Base-by-base conservation (phyloP, 2,329 filamentous ascomycete species). In the Colletotrichum eremochloae region DNA sequence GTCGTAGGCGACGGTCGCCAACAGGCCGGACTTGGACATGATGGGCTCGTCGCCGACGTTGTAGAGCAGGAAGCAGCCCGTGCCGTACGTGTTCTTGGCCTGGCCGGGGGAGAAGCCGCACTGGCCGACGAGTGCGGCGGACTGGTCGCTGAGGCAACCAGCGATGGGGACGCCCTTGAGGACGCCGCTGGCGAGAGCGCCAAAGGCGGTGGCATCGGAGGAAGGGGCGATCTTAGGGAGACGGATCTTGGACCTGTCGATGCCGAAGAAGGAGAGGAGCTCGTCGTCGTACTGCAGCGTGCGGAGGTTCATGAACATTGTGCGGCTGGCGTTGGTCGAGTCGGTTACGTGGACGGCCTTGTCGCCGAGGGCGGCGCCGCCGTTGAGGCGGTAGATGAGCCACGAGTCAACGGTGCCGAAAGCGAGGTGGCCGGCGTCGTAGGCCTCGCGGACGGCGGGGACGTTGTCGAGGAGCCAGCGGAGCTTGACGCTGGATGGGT, bases 31-130 rank as follows among this genome's bases (percentile, higher is more conserved):
- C 72, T 89, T 92, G 14, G 95, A 97, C 71, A 97, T 92, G 66
- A 97, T 94, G 8, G 95, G 95, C 81, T 94, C 91, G 52, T 91
- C 88, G 64, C 95, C 95, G 44, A 97, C 93, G 78, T 97, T 97
- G 84, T 96, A 97, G 5, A 97, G 88, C 75, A 97, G 84, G 85
- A 97, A 97, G 80, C 94, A 96, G 53, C 94, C 94, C 0, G 94
- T 97, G 50, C 94, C 94, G 80, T 97, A 97, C 0, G 94, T 97
- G 82, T 96, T 97, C 86, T 97, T 97, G 56, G 94, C 95, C 76
- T 91, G 89, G 63, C 95, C 95, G 0, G 94, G 91, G 4, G 86
- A 88, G 83, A 97, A 97, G 18, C 93, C 94, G 79, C 93, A 93
- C 81, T 97, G 94, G 58, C 94, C 94, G 29, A 97, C 94, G 63